Percentiles rank a stretch among this genome's conserved stretches.
These are phyloP conservation scores for Pleurotus giganteus DNA, from an alignment of 768 basidiomycete species.

Conservation along the genomic window DNA sequence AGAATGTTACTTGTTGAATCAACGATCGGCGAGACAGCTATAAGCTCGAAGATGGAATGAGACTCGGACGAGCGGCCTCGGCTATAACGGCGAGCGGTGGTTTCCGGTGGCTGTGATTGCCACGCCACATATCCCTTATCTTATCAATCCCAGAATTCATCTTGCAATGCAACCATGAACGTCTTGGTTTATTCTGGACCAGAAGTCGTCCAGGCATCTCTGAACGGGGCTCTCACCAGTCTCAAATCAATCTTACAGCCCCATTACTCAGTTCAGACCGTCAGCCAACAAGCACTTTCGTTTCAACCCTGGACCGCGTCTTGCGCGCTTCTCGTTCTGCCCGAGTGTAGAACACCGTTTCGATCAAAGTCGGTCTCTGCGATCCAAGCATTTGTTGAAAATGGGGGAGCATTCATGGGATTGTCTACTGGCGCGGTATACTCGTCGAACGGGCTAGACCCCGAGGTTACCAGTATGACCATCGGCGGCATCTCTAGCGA, in stretches of 20 bases:
- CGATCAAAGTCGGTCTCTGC: constrained; percentile 35
- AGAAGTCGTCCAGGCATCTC: constrained; percentile 48
- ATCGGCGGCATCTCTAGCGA: constrained; percentile 23
- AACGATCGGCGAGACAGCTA: too few relatives aligned
- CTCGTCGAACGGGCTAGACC: constrained; percentile 30
- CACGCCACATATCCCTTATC: neutral
- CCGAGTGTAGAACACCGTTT: constrained; percentile 51
- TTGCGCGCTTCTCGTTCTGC: constrained; percentile 79
- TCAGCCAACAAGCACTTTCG: constrained; percentile 54
- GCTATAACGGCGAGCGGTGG: too few relatives aligned
- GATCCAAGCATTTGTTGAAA: constrained; percentile 59
- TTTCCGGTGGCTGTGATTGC: too few relatives aligned
- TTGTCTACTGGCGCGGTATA: constrained; percentile 57
- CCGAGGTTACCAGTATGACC: constrained; percentile 38
- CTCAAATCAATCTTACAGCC: constrained; percentile 63
- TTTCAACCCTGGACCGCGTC: constrained; percentile 73
- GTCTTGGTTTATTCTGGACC: constrained; percentile 73
- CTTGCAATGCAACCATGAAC: constrained; percentile 46
- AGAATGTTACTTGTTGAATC: too few relatives aligned
- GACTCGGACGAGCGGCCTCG: too few relatives aligned
- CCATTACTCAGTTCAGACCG: constrained; percentile 74
- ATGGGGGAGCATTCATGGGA: constrained; percentile 71
- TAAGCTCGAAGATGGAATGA: too few relatives aligned
- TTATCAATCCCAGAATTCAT: constrained; percentile 2
- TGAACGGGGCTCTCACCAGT: constrained; percentile 38